Conservation (phyloP, 768 basidiomycete species). For the Exsudoporus frostii region DNA sequence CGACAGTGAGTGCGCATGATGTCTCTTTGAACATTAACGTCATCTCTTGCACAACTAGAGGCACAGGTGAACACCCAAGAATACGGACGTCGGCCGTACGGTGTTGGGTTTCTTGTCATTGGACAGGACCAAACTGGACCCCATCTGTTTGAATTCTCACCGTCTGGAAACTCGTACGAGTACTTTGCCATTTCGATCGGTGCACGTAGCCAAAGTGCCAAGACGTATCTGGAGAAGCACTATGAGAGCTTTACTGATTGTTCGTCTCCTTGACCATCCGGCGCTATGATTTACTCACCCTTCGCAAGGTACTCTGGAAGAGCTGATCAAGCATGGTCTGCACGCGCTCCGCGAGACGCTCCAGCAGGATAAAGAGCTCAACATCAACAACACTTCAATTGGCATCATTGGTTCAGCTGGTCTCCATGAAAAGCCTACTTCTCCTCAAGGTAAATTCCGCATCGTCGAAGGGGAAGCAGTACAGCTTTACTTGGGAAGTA, state of each 20-base stretch:
- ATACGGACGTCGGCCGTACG: conserved; percentile 95
- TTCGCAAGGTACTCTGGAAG: conserved; percentile 70
- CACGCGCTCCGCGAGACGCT: conserved; percentile 95
- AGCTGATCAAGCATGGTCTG: conserved; percentile 89
- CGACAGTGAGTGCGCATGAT: conserved; percentile 65
- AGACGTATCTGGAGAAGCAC: conserved; percentile 96
- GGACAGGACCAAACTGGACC: conserved; percentile 96
- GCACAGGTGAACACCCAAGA: conserved; percentile 99
- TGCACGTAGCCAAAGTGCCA: conserved; percentile 95
- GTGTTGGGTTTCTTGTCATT: conserved; percentile 97
- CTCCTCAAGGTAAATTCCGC: conserved; percentile 65
- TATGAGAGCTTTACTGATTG: conserved; percentile 85
- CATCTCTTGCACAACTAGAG: conserved; percentile 47
- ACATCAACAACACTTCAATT: conserved; percentile 88
- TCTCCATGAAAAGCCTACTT: conserved; percentile 50
- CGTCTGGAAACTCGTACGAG: conserved; percentile 95
- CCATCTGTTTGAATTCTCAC: conserved; percentile 97
- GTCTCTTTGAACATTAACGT: neutral
- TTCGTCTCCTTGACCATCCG: conserved; percentile 38
- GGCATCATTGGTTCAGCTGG: conserved; percentile 83
- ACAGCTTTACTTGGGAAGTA: conserved; percentile 68
- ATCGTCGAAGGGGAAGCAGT: conserved; percentile 85
- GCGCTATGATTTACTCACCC: neutral
- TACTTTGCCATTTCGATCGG: conserved; percentile 99
- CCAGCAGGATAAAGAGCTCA: conserved; percentile 97